Base-by-base conservation (phyloP, 2,329 filamentous ascomycete species). In the Triangularia verruculosa region DNA sequence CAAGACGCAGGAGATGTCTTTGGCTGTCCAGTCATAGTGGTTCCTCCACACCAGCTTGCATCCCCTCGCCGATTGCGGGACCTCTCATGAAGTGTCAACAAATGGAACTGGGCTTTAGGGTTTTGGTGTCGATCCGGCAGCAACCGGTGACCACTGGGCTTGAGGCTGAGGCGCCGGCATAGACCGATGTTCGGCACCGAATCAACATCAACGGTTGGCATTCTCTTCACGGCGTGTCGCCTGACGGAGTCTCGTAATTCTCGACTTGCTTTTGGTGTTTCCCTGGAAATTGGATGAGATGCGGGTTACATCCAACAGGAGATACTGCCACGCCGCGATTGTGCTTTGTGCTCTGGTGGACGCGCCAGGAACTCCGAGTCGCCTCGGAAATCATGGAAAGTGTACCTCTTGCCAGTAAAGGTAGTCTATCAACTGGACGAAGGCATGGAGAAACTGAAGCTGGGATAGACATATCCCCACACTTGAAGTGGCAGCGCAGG, bases 51-150 rank as follows among this genome's bases (percentile, higher is more conserved):
- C n/a, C n/a, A n/a, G n/a, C n/a, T 43, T 4, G 34, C n/a, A 8
- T 17, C 39, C n/a, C 39, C 39, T 47, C 39, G n/a, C 39, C 39
- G 17, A 47, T 20, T 47, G 17, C 39, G 20, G 39, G 39, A 47
- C 39, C 39, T 47, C 39, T 20, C n/a, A 7, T n/a, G 15, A 39
- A 52, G 47, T 59, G 32, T 34, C 22, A 32, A 58, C 28, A 32
- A 30, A 58, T 20, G 25, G 15, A 6, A 58, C 28, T 13, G 28
- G 56, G 27, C 34, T 8, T 22, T 30, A 39, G n/a, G 32, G 24
- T 20, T 59, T 43, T 43, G 57, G 57, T 59, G 57, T 59, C 24
- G 57, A 59, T 59, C 57, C 57, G 57, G 57, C 57, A 59, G 57
- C 57, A 51, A 59, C 57, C 57, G 57, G 57, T 27, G 39, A 15